Percentiles rank a stretch among this genome's conserved stretches.
Evolutionary conservation across 129 eudicot genomes (phyloP).

Genomic region (Pulicaria dysenterica): DNA sequence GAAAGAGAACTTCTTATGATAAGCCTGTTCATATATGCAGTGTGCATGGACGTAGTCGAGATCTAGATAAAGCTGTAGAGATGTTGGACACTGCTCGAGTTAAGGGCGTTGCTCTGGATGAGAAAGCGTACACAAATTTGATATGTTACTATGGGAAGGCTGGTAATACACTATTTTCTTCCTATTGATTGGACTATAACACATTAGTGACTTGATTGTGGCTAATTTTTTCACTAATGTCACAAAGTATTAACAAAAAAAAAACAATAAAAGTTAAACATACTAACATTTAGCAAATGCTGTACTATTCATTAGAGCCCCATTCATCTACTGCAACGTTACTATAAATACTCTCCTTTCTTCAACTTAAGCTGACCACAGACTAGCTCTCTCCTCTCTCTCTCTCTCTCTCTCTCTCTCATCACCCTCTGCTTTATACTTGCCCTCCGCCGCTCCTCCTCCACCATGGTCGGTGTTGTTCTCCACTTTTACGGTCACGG

Average conservation of each 20-base stretch:
- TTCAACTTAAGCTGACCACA: too few species aligned
- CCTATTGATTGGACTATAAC: constrained; percentile 17
- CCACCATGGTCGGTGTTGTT: too few species aligned
- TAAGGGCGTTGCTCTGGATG: constrained; percentile 71
- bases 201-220: not conserved
- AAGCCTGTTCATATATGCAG: constrained; percentile 45
- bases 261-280: too few species aligned
- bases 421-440: too few species aligned
- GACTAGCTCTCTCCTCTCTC: too few species aligned
- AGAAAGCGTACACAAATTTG: constrained; percentile 78
- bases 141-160: constrained; percentile 83
- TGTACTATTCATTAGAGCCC: too few species aligned
- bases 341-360: too few species aligned
- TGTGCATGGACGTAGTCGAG: constrained; percentile 77
- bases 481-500: too few species aligned
- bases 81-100: constrained; percentile 66
- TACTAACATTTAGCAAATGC: too few species aligned
- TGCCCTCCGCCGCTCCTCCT: too few species aligned
- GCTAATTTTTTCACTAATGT: not conserved
- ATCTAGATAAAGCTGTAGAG: constrained; percentile 73
- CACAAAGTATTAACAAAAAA: not conserved
- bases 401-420: too few species aligned
- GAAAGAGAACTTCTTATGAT: constrained; percentile 16
- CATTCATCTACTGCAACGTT: too few species aligned
- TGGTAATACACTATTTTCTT: constrained; percentile 47